phyloP scores from a whole-genome alignment of 1,284 basidiomycete species.

The Boletellus sp. region DNA sequence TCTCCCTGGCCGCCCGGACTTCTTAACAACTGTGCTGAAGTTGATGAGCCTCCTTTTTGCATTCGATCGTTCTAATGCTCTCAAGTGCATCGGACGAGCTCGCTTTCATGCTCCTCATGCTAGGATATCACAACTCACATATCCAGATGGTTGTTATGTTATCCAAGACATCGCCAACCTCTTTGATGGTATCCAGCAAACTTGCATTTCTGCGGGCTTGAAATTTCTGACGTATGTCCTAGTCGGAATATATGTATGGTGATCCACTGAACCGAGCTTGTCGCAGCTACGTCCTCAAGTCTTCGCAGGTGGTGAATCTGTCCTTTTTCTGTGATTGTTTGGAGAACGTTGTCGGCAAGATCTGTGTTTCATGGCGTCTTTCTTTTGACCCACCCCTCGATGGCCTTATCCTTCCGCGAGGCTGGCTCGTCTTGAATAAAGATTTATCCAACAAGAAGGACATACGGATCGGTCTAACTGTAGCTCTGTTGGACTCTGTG shows the following conservation, averaged over 20 bases:
- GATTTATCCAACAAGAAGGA: conserved; percentile 24
- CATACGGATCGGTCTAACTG: conserved; percentile 6
- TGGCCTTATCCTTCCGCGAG: conserved; percentile 44
- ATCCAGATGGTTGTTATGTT: conserved; percentile 26
- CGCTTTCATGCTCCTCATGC: conserved; percentile 2
- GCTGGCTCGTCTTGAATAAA: conserved; percentile 40
- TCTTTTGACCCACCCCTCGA: conserved; percentile 32
- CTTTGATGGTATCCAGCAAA: conserved; percentile 13
- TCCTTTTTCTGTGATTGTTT: conserved; percentile 45
- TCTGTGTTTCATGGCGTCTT: conserved; percentile 34
- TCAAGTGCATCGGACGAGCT: conserved; percentile 17
- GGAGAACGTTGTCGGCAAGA: conserved; percentile 40
- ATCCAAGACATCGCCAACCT: conserved; percentile 35
- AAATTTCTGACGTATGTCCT: conserved; percentile 20
- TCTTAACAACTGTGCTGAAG: conserved; percentile 33
- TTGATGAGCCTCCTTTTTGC: conserved; percentile 28
- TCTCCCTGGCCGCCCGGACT: conserved; percentile 12
- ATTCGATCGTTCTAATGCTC: conserved; percentile 28
- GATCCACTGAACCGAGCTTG: neutral
- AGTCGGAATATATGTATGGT: too few species aligned
- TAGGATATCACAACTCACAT: conserved; percentile 3
- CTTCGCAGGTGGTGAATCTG: conserved; percentile 35
- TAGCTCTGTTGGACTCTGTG: conserved; percentile 11
- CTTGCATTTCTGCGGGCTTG: conserved; percentile 30
- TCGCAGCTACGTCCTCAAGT: conserved; percentile 41